Evolutionary conservation across 169 alveolate genomes (phyloP).

Genomic region (Plasmodium billcollinsi): DNA sequence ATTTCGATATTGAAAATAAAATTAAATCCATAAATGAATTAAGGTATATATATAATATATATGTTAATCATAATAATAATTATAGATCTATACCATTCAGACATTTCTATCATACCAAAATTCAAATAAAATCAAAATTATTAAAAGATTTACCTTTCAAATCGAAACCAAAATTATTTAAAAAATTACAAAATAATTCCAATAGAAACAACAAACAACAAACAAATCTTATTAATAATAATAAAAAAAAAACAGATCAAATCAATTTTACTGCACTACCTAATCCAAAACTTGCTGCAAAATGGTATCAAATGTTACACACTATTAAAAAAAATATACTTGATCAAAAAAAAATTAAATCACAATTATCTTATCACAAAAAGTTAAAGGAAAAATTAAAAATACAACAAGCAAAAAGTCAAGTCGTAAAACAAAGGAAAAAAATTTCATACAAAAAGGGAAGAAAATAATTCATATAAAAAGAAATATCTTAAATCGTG

Average conservation of each 20-base stretch:
- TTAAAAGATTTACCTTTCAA: constrained; percentile 91
- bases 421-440: constrained; percentile 28
- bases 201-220: not conserved
- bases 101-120: constrained; percentile 81
- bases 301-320: constrained; percentile 76
- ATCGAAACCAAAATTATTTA: constrained; percentile 85
- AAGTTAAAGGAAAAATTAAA: constrained; percentile 30
- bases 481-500: too few species aligned
- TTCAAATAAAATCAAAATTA: constrained; percentile 90
- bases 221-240: constrained; percentile 73
- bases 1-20: constrained; percentile 90
- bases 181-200: constrained; percentile 8
- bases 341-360: constrained; percentile 24
- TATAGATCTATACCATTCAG: constrained; percentile 87
- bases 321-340: constrained; percentile 62
- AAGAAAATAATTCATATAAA: not conserved
- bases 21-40: constrained; percentile 92
- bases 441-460: constrained; percentile 28
- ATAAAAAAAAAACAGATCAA: constrained; percentile 77
- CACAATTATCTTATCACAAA: constrained; percentile 48
- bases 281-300: constrained; percentile 78
- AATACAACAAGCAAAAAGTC: constrained; percentile 20
- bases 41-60: constrained; percentile 87
- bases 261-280: constrained; percentile 85
- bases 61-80: constrained; percentile 84